A percentile compares a stretch with the other conserved stretches of the same genome.
These are phyloP conservation scores for Neoboletus brunneissimus DNA, from an alignment of 768 basidiomycete genomes.

Conservation along the genomic window DNA sequence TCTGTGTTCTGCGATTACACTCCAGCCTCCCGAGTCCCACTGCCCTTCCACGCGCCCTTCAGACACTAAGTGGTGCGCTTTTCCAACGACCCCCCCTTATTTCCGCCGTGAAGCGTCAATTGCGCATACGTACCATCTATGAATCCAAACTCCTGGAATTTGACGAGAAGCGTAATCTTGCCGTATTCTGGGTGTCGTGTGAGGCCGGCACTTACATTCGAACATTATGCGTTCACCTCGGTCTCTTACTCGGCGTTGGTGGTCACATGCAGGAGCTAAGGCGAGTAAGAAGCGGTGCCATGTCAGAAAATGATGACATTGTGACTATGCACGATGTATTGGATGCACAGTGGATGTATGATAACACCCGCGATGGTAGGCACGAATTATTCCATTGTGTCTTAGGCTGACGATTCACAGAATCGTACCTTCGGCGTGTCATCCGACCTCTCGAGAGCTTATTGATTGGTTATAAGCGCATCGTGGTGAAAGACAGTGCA, in stretches of 20 bases:
- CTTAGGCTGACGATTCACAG: conserved; percentile 40
- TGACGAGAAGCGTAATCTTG: conserved; percentile 94
- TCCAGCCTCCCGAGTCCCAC: conserved; percentile 76
- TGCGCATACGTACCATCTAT: conserved; percentile 96
- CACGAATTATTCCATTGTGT: conserved; percentile 3
- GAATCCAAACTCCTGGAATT: conserved; percentile 95
- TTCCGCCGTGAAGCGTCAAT: conserved; percentile 97
- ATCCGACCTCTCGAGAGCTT: conserved; percentile 94
- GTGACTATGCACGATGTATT: conserved; percentile 99
- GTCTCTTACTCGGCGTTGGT: conserved; percentile 90
- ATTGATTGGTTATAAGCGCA: conserved; percentile 94
- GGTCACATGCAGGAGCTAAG: conserved; percentile 99
- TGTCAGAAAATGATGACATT: conserved; percentile 97
- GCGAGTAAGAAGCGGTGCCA: conserved; percentile 90
- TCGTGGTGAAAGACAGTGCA: conserved; percentile 98
- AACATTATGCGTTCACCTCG: conserved; percentile 96
- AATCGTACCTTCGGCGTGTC: conserved; percentile 93
- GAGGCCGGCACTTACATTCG: conserved; percentile 97
- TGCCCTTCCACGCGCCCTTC: conserved; percentile 87
- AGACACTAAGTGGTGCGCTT: conserved; percentile 95
- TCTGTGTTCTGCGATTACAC: conserved; percentile 93
- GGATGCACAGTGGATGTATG: conserved; percentile 98
- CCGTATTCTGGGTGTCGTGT: conserved; percentile 98
- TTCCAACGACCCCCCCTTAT: conserved; percentile 99
- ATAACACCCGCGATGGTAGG: conserved; percentile 93